A percentile compares a stretch with the other conserved stretches of the same genome.
phyloP scores from a whole-genome alignment of 371 early-diverging fungal genomes.

The Phascolomyces articulosus region DNA sequence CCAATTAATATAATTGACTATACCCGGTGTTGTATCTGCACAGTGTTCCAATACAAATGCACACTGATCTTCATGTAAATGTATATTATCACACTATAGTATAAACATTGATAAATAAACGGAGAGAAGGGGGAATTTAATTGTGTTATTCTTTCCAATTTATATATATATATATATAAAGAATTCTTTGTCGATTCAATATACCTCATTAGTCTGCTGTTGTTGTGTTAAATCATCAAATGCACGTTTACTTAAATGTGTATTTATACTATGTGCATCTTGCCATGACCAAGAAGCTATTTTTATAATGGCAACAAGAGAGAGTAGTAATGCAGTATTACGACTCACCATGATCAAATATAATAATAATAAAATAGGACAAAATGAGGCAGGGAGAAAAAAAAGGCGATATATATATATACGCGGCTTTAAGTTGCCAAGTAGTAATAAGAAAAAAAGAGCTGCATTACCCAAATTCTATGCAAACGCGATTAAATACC shows the following conservation, averaged over 20 bases:
- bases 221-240: not conserved
- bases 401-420: not conserved
- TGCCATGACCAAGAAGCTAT: slow-evolving; percentile 14
- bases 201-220: slow-evolving; percentile 7
- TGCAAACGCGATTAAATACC: too few relatives aligned
- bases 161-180: too few relatives aligned
- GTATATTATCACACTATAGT: slow-evolving; percentile 57
- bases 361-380: not conserved
- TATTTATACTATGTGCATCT: not conserved
- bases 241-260: slow-evolving; percentile 7
- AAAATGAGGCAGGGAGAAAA: not conserved
- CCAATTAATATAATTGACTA: slow-evolving; percentile 63
- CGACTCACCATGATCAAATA: slow-evolving; percentile 6
- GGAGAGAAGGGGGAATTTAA: too few relatives aligned
- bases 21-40: slow-evolving; percentile 53
- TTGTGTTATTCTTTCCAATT: too few relatives aligned
- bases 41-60: slow-evolving; percentile 58
- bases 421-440: not conserved
- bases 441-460: too few relatives aligned
- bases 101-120: not conserved
- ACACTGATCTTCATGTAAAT: slow-evolving; percentile 57
- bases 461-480: too few relatives aligned
- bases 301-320: slow-evolving; percentile 3
- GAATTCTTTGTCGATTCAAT: too few relatives aligned
- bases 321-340: slow-evolving; percentile 10